Conservation (phyloP, 2,329 filamentous ascomycete species). For the Fusarium lyarnte region DNA sequence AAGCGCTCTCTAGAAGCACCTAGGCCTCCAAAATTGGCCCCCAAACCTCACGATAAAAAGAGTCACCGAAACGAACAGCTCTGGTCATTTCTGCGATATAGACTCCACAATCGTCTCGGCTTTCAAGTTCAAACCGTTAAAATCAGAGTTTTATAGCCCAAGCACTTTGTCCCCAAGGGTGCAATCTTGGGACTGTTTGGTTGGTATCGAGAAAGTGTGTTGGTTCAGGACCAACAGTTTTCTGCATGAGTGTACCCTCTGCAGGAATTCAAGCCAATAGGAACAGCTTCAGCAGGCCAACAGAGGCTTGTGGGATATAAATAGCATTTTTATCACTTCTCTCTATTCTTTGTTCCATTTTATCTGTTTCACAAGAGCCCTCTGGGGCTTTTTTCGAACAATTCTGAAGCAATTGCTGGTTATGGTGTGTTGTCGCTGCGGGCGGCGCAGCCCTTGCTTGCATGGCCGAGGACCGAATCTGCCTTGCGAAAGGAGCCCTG, state of each 20-base stretch:
- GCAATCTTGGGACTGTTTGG: background rate
- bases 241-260: too few species aligned
- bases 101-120: too few species aligned
- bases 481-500: background rate
- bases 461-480: fast-evolving
- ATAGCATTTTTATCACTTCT: background rate
- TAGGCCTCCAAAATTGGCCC: background rate
- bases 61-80: background rate
- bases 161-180: too few species aligned
- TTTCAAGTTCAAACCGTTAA: too few species aligned
- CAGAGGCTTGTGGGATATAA: too few species aligned
- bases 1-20: background rate
- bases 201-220: background rate
- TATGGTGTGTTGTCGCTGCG: background rate
- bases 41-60: background rate
- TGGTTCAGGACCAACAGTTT: background rate
- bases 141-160: too few species aligned
- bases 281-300: too few species aligned
- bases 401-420: background rate
- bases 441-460: background rate
- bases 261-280: too few species aligned
- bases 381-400: too few species aligned
- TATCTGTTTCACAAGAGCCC: background rate
- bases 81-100: background rate
- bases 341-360: background rate